Conservation (phyloP, 306 rosid genomes). For the Cicer arietinum region DNA sequence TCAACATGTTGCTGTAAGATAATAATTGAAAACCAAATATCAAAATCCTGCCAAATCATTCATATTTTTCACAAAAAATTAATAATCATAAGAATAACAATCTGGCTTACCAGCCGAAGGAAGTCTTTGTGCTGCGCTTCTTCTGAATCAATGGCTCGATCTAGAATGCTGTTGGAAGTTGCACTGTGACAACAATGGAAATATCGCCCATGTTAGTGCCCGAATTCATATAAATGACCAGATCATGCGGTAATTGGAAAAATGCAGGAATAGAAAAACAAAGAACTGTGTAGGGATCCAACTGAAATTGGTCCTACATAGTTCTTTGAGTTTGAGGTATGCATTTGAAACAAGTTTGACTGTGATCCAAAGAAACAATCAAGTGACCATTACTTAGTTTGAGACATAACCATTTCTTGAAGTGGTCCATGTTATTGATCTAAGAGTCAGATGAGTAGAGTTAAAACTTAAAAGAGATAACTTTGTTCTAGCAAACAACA, state of each 20-base stretch:
- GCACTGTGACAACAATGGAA: constrained; percentile 66
- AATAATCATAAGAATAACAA: constrained; percentile 16
- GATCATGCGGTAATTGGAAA: background rate
- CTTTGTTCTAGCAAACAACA: background rate
- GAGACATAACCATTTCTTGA: background rate
- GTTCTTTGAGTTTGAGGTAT: background rate
- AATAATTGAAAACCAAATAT: constrained; percentile 39
- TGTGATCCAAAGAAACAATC: background rate
- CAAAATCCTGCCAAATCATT: constrained; percentile 34
- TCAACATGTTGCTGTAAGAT: constrained; percentile 86
- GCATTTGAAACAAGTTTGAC: background rate
- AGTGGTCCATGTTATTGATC: constrained; percentile 1
- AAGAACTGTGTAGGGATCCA: background rate
- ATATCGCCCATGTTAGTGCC: constrained; percentile 53
- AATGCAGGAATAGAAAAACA: background rate
- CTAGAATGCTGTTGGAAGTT: constrained; percentile 96
- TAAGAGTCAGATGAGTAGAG: constrained; percentile 5
- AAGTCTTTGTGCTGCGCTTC: constrained; percentile 76
- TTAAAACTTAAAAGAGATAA: constrained; percentile 14
- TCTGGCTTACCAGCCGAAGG: constrained; percentile 60
- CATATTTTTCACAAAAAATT: constrained; percentile 20
- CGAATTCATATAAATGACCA: constrained; percentile 19
- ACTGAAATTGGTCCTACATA: background rate
- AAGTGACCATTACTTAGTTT: background rate
- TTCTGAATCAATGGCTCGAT: constrained; percentile 97